A percentile compares a stretch with the other conserved stretches of the same genome.
Evolutionary conservation across 73 alveolate species (phyloP).

Genomic region (Uronychia setigera): DNA sequence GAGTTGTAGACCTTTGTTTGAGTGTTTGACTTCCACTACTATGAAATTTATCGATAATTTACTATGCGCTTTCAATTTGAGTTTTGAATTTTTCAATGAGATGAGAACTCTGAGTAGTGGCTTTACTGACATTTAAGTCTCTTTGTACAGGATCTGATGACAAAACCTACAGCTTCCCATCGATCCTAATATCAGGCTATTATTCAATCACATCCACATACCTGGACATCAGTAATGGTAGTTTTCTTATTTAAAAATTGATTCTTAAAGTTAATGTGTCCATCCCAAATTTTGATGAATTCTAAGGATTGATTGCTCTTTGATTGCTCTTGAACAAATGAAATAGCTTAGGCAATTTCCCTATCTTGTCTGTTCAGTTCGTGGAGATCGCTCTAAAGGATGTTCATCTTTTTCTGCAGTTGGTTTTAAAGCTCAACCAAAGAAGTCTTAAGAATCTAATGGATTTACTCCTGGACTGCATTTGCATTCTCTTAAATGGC

Average conservation of each 20-base stretch:
- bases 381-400: slow-evolving; percentile 13
- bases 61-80: neutral
- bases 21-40: too few relatives aligned
- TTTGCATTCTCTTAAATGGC: neutral
- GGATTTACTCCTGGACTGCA: slow-evolving; percentile 18
- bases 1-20: slow-evolving; percentile 13
- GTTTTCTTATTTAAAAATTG: slow-evolving; percentile 4
- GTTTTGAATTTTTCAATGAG: neutral
- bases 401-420: slow-evolving; percentile 3
- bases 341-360: slow-evolving; percentile 9
- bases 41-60: too few relatives aligned
- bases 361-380: slow-evolving; percentile 16
- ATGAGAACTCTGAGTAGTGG: neutral
- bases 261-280: slow-evolving; percentile 6
- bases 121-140: slow-evolving; percentile 14
- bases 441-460: neutral
- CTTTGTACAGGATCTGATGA: slow-evolving; percentile 10
- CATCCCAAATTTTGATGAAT: slow-evolving; percentile 21
- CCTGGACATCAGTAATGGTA: slow-evolving; percentile 21
- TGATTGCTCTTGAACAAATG: slow-evolving; percentile 1
- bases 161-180: slow-evolving; percentile 13
- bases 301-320: slow-evolving; percentile 6
- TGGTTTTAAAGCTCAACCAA: neutral
- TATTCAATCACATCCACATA: neutral
- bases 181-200: slow-evolving; percentile 2